Evolutionary conservation across 192 early-diverging fungal species (phyloP).

Genomic region (Pilobolus umbonatus): DNA sequence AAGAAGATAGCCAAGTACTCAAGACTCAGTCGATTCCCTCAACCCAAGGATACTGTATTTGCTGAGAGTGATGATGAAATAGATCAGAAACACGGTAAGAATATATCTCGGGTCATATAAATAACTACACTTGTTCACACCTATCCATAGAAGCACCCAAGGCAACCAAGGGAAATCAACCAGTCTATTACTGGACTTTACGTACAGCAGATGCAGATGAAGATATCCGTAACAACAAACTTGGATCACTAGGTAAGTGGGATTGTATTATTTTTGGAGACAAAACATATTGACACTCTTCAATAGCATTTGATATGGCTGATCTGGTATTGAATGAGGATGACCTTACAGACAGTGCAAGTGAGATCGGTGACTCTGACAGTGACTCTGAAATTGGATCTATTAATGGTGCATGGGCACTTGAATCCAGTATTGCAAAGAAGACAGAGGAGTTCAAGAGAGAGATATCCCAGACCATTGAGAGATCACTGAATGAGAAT

Average conservation of each 20-base stretch:
- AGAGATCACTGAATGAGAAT: slow-evolving; percentile 74
- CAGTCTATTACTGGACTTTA: slow-evolving; percentile 57
- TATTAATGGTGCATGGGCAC: slow-evolving; percentile 42
- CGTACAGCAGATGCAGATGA: slow-evolving; percentile 52
- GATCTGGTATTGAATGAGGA: slow-evolving; percentile 37
- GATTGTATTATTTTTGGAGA: not conserved
- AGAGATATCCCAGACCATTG: slow-evolving; percentile 70
- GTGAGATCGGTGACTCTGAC: slow-evolving; percentile 28
- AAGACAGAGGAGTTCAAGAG: slow-evolving; percentile 64
- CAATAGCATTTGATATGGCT: slow-evolving; percentile 45
- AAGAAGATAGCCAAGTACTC: slow-evolving; percentile 61
- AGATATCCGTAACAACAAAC: slow-evolving; percentile 45
- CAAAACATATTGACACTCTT: not conserved
- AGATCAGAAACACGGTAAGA: too few species aligned
- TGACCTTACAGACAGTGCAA: slow-evolving; percentile 33
- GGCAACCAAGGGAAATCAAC: slow-evolving; percentile 51
- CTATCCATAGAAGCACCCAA: slow-evolving; percentile 21
- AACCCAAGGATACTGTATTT: slow-evolving; percentile 29
- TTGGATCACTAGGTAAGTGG: slow-evolving; percentile 44
- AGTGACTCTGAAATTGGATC: slow-evolving; percentile 41
- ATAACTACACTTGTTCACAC: slow-evolving; percentile 22
- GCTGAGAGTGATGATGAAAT: slow-evolving; percentile 43
- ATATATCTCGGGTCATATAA: too few species aligned
- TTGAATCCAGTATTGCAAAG: slow-evolving; percentile 44
- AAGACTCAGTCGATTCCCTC: slow-evolving; percentile 48